Percentiles rank a stretch among this genome's conserved stretches.
Evolutionary conservation across 176 grass and related monocot genomes (phyloP).

Genomic region (Hordeum marinum): DNA sequence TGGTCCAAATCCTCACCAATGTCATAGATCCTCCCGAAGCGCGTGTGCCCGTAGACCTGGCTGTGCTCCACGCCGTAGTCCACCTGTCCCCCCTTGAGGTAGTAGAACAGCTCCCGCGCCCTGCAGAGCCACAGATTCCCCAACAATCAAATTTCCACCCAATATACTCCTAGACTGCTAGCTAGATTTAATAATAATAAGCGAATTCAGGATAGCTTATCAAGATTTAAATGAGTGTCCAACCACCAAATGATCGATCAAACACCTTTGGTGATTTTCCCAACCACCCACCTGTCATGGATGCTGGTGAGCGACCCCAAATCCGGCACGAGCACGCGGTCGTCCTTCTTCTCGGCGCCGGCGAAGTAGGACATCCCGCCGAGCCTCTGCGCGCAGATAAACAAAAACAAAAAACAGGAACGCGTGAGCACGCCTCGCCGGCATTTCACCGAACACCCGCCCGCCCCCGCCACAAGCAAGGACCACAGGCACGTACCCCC

Average conservation of each 20-base stretch:
- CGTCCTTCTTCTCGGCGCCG: slow-evolving; percentile 97
- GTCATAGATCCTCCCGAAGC: slow-evolving; percentile 71
- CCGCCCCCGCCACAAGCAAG: not conserved
- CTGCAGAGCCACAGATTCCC: slow-evolving; percentile 34
- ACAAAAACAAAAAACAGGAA: not conserved
- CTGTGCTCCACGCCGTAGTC: slow-evolving; percentile 93
- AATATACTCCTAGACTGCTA: not conserved
- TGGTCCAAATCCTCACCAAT: slow-evolving; percentile 40
- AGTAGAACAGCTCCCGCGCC: slow-evolving; percentile 96
- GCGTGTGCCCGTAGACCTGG: slow-evolving; percentile 63
- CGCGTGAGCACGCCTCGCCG: slow-evolving; percentile 4
- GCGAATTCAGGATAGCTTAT: not conserved
- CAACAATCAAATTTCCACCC: not conserved
- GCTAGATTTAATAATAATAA: not conserved
- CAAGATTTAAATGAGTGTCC: not conserved
- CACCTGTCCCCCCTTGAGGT: slow-evolving; percentile 92
- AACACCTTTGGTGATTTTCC: not conserved
- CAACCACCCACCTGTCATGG: slow-evolving; percentile 72
- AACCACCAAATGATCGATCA: not conserved
- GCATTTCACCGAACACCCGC: slow-evolving; percentile 32
- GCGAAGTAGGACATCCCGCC: slow-evolving; percentile 92
- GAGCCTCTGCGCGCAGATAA: slow-evolving; percentile 55
- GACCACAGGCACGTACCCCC: slow-evolving; percentile 43
- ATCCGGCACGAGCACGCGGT: slow-evolving; percentile 94
- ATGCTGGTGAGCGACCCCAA: slow-evolving; percentile 97